Evolutionary conservation across 108 stramenopile genomes (phyloP), one percentile per base, ranked within the genome.

Genomic region (Nannochloropsis oceanica): DNA sequence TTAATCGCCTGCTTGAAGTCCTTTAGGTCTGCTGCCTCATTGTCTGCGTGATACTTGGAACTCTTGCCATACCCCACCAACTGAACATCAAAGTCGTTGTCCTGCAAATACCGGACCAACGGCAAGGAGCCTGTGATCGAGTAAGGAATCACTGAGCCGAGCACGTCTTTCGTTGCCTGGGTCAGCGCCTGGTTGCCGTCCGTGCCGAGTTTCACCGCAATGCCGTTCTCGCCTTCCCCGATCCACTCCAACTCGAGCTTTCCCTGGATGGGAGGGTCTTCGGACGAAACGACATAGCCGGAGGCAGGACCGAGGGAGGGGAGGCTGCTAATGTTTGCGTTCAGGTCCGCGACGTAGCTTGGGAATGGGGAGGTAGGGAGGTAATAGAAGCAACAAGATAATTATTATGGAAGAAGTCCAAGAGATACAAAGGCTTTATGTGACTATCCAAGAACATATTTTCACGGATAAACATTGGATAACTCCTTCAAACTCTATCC

Each of bases 21-120:
- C 12, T 79, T 86, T 25, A 92, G 86, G 43, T 43, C 50, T 83
- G 89, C 89, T 44, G 87, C 91, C 79, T 92, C 92, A 46, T 92
- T 90, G 27, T 92, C 91, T 12, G 92, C 91, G 80, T 92, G 92
- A 86, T 92, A 92, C 25, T 87, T 87, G 25, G 89, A 83, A 79
- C 88, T 89, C 1, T 88, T 42, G 25, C 92, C 92, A 84, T 91
- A 92, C 13, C 92, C 92, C 84, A 89, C 86, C 59, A 92, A 89
- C 84, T 92, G 92, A 0, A 92, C 86, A 43, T 92, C 92, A 85
- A 91, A 92, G n/a, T 91, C 92, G 43, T 91, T 86, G 25, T 91
- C 89, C 82, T 93, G 92, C 81, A 93, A 86, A 79, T 91, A 91
- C 25, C 92, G 80, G 22, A 93, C 92, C 27, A 93, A 83, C 24